Base-by-base conservation (phyloP, 352 stramenopile species). In the Pythium phragmiticola region DNA sequence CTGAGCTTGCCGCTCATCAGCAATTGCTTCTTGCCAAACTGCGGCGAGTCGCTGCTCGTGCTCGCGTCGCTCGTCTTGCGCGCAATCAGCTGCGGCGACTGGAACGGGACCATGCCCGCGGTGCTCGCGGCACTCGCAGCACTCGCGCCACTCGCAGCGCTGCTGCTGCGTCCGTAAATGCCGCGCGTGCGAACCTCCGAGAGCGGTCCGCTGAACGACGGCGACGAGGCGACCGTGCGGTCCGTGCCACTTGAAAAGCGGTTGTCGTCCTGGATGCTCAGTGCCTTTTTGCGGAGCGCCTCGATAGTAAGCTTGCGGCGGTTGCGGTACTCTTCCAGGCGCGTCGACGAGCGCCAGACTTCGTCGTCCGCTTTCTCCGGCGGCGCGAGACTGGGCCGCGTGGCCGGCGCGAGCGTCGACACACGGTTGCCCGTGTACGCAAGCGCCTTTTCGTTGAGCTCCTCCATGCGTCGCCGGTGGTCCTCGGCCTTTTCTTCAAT, bases 391-490 rank as follows among this genome's bases (percentile, higher is more conserved):
- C 63, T 69, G 5, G 63, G 48, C 7, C 63, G 63, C 4, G 63
- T 52, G 26, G 58, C 55, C 33, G 33, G 58, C 33, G 64, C 49
- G 6, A 69, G 45, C 3, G 39, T 82, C 1, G 77, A 88, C 19
- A 80, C 67, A 4, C 78, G 75, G 21, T 77, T 70, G 19, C 78
- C 78, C 16, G 70, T 72, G 54, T 77, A 73, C 52, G 82, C 69
- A 43, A 79, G 47, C 11, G 69, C 69, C 33, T 76, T 74, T 19
- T 77, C 65, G n/a, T 82, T 82, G n/a, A 89, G 72, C 59, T 89
- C 78, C 11, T 72, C 75, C 80, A 89, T 89, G n/a, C 80, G 76
- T n/a, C 64, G 73, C 19, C 59, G 63, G 55, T 89, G 80, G 54
- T 88, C 75, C 51, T 77, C 73, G 59, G 82, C 69, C 16, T 80